phyloP scores from a whole-genome alignment of 2,329 filamentous ascomycete species.

The Aspergillus sp. region DNA sequence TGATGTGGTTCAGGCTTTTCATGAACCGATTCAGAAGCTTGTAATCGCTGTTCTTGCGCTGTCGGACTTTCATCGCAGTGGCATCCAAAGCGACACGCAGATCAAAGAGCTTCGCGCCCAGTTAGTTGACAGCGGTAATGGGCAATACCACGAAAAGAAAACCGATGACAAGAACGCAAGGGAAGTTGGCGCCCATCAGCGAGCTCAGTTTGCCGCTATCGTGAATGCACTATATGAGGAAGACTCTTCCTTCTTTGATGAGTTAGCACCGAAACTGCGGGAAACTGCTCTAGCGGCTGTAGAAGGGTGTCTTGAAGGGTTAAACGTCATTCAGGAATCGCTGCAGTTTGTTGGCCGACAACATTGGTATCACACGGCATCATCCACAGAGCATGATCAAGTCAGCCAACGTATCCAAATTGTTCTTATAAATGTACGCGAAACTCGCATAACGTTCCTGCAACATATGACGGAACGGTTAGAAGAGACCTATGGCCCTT shows the following conservation, averaged over 20 bases:
- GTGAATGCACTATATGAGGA: slow-evolving; percentile 31
- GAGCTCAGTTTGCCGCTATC: not conserved
- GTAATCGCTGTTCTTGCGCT: slow-evolving; percentile 43
- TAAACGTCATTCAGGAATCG: slow-evolving; percentile 14
- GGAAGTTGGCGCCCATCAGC: slow-evolving; percentile 5
- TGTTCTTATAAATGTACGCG: slow-evolving; percentile 31
- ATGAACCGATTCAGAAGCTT: slow-evolving; percentile 42
- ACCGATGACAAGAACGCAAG: slow-evolving; percentile 6
- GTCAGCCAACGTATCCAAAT: slow-evolving; percentile 21
- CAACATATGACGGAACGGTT: slow-evolving; percentile 47
- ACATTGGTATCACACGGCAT: slow-evolving; percentile 33
- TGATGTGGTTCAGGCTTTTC: slow-evolving; percentile 47
- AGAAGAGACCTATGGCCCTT: slow-evolving; percentile 26
- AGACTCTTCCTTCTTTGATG: slow-evolving; percentile 34
- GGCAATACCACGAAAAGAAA: no score
- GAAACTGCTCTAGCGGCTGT: slow-evolving; percentile 33
- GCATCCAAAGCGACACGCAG: slow-evolving; percentile 18
- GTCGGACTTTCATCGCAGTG: slow-evolving; percentile 50
- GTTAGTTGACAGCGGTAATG: not conserved
- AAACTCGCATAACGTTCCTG: slow-evolving; percentile 29
- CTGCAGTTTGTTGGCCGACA: slow-evolving; percentile 36
- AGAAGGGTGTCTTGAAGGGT: slow-evolving; percentile 29
- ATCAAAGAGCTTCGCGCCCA: slow-evolving; percentile 6
- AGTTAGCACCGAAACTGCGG: slow-evolving; percentile 39
- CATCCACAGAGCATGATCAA: slow-evolving; percentile 14